A percentile compares a stretch with the other conserved stretches of the same genome.
Evolutionary conservation across 345 rosid species (phyloP).

Genomic region (Dipteronia sinensis): DNA sequence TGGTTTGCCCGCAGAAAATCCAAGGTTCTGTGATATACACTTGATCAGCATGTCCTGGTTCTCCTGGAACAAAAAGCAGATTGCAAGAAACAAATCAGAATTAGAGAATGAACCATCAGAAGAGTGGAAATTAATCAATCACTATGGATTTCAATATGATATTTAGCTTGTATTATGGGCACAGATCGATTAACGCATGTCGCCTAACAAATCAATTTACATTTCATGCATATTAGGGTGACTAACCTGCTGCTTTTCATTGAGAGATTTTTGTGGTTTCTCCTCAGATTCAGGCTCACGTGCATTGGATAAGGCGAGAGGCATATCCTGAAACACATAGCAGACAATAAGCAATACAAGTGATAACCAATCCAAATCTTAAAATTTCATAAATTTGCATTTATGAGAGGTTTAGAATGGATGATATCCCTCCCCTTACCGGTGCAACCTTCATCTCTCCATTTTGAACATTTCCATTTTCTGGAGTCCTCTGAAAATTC

Average conservation of each 20-base stretch:
- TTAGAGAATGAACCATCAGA: conserved; percentile 7
- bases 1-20: conserved; percentile 87
- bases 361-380: conserved; percentile 14
- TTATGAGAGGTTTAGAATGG: conserved; percentile 3
- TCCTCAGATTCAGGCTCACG: conserved; percentile 98
- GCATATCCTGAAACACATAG: conserved; percentile 54
- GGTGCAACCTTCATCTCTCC: conserved; percentile 66
- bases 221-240: conserved; percentile 3
- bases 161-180: conserved; percentile 3
- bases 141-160: conserved; percentile 7
- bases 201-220: not conserved
- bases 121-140: conserved; percentile 3
- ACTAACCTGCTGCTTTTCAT: conserved; percentile 95
- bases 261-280: conserved; percentile 92
- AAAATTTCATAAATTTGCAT: not conserved
- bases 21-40: conserved; percentile 89
- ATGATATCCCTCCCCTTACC: conserved; percentile 44
- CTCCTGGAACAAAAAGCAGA: conserved; percentile 59
- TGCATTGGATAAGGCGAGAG: conserved; percentile 49
- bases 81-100: conserved; percentile 7
- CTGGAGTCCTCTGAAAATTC: conserved; percentile 82
- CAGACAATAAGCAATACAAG: conserved; percentile 20
- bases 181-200: conserved; percentile 4
- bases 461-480: conserved; percentile 66
- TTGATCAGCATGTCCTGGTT: conserved; percentile 89